Evolutionary conservation across 2,329 filamentous ascomycete genomes (phyloP).

Genomic region (Microcyclosporella mali): DNA sequence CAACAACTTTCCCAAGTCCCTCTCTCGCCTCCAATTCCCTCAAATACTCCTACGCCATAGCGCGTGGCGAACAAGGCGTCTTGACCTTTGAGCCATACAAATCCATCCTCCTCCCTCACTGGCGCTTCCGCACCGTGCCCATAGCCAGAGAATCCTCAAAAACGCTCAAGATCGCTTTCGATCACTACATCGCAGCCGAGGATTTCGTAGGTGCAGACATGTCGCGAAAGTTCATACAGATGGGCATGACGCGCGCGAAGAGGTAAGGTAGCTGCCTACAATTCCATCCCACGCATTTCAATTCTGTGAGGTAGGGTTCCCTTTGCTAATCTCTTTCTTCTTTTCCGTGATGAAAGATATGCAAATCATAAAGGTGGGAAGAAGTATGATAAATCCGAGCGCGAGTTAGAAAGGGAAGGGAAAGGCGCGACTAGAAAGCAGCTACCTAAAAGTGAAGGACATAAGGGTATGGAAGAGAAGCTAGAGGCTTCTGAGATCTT

Average conservation of each 20-base stretch:
- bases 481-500: constrained; percentile 46
- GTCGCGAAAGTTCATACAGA: constrained; percentile 58
- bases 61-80: constrained; percentile 55
- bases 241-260: constrained; percentile 57
- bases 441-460: constrained; percentile 40
- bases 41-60: constrained; percentile 51
- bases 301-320: no score
- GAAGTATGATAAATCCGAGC: constrained; percentile 45
- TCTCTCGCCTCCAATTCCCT: constrained; percentile 29
- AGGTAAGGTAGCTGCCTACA: no score
- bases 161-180: constrained; percentile 47
- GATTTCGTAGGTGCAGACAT: constrained; percentile 63
- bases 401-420: constrained; percentile 25
- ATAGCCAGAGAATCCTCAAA: constrained; percentile 48
- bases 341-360: no score
- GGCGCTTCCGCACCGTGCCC: constrained; percentile 52
- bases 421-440: constrained; percentile 24
- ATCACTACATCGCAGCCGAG: constrained; percentile 43
- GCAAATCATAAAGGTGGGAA: constrained; percentile 39
- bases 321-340: no score
- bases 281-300: no score
- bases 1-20: constrained; percentile 18
- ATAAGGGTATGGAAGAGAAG: constrained; percentile 47
- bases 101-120: constrained; percentile 51
- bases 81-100: constrained; percentile 61